Base-by-base conservation (phyloP, 768 basidiomycete genomes). In the Boletus subparvulus region DNA sequence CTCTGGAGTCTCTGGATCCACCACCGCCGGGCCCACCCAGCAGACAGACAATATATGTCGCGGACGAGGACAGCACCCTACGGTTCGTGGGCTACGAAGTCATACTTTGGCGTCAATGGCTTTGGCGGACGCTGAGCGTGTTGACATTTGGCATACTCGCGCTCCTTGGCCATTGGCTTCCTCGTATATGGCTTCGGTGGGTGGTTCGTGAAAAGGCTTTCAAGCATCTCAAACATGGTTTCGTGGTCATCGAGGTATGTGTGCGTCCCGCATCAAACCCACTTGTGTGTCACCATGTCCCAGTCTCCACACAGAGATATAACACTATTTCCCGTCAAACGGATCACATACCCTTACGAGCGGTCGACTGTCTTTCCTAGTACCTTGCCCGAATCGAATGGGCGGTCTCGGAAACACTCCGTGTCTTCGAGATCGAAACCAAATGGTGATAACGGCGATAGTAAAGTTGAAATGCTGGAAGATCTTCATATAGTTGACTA, bases 111-210 rank as follows among this genome's bases (percentile, higher is more conserved):
- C 83, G 85, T 52, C 75, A 79, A 41, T 77, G 78, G 72, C 60
- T 86, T 4, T 99, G 97, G 96, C 78, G 82, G 60, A 33, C 78
- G 12, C 81, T 82, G 6, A 92, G 90, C 64, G 60, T 90, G 7
- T 48, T 88, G 9, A 83, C 85, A 2, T 73, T 87, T 12, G 96
- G 97, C 6, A 70, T 83, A 6, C 75, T 98, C 21, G 87, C 81
- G 12, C 78, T 99, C 17, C 72, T 95, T 10, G 95, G 94, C 4
- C 86, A 94, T 65, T 99, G 97, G 97, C 86, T 97, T 61, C 97
- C 97, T 54, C 83, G 80, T 6, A 61, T 94, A 28, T 98, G 97
- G 97, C 82, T 98, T 49, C 83, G 83, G 30, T 95, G 88, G 83
- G 89, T 91, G 21, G 84, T 92, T 2, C 79, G 75, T 44, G 92